Evolutionary conservation across 106 monocot species (phyloP).

Genomic region (Ottelia alismoides): DNA sequence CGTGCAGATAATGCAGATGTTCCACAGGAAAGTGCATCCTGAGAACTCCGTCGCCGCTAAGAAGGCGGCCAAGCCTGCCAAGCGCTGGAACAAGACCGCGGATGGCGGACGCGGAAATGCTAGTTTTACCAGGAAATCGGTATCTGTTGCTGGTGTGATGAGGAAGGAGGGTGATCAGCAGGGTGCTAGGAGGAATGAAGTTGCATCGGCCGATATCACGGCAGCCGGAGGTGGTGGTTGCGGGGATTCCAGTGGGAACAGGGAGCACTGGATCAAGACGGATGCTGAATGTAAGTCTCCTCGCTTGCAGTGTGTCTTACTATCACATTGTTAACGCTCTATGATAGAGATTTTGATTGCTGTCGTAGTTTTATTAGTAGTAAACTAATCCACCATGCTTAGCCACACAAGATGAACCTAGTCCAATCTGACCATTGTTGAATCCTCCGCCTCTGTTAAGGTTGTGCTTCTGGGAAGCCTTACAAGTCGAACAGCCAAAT

Average conservation of each 20-base stretch:
- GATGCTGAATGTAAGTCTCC: constrained; percentile 88
- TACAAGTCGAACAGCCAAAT: no score
- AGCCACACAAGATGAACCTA: no score
- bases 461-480: no score
- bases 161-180: background rate
- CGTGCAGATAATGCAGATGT: constrained; percentile 67
- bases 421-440: no score
- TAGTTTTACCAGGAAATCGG: background rate
- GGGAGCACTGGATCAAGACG: constrained; percentile 72
- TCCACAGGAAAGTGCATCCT: constrained; percentile 70
- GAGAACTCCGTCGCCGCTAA: constrained; percentile 19
- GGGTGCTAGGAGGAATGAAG: background rate
- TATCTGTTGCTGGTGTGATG: background rate
- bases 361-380: no score
- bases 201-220: background rate
- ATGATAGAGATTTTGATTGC: no score
- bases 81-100: background rate
- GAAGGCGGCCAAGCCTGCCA: constrained; percentile 15
- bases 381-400: no score
- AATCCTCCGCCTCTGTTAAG: no score
- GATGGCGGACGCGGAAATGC: background rate
- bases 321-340: no score
- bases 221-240: background rate
- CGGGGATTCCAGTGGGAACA: constrained; percentile 17
- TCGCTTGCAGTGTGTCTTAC: no score